Evolutionary conservation across 257 asterid species (phyloP).

Genomic region (Solanum corneliomulleri): DNA sequence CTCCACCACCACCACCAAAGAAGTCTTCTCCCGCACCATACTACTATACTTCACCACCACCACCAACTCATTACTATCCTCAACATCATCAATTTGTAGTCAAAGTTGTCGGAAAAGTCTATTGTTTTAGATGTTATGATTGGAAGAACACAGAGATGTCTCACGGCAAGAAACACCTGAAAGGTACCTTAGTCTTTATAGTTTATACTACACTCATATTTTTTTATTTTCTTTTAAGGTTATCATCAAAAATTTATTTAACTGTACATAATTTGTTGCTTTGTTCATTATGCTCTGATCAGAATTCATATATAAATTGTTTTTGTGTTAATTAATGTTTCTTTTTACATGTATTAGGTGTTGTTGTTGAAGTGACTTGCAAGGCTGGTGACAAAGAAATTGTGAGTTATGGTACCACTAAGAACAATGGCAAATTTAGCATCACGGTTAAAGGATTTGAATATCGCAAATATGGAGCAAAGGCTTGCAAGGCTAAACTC

Average conservation of each 20-base stretch:
- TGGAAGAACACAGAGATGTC: background rate
- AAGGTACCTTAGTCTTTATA: background rate
- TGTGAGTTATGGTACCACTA: constrained; percentile 53
- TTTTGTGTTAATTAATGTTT: background rate
- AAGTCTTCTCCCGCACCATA: background rate
- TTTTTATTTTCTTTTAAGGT: background rate
- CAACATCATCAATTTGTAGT: constrained; percentile 37
- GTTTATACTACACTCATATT: background rate
- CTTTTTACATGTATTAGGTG: constrained; percentile 22
- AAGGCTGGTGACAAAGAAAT: constrained; percentile 22
- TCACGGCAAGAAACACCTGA: background rate
- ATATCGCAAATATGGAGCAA: background rate
- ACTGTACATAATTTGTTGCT: no score
- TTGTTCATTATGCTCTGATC: no score
- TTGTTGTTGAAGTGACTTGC: constrained; percentile 37
- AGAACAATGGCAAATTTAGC: constrained; percentile 53
- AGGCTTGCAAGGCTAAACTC: background rate
- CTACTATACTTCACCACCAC: constrained; percentile 1
- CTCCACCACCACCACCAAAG: constrained; percentile 7
- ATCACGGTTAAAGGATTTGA: constrained; percentile 20
- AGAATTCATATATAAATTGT: no score
- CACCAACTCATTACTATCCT: constrained; percentile 19
- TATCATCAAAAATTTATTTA: background rate
- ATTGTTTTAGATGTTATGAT: constrained; percentile 48
- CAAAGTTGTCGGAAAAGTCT: constrained; percentile 63